Evolutionary conservation across 2,329 filamentous ascomycete genomes (phyloP).

Genomic region (Colletotrichum brevisporum): DNA sequence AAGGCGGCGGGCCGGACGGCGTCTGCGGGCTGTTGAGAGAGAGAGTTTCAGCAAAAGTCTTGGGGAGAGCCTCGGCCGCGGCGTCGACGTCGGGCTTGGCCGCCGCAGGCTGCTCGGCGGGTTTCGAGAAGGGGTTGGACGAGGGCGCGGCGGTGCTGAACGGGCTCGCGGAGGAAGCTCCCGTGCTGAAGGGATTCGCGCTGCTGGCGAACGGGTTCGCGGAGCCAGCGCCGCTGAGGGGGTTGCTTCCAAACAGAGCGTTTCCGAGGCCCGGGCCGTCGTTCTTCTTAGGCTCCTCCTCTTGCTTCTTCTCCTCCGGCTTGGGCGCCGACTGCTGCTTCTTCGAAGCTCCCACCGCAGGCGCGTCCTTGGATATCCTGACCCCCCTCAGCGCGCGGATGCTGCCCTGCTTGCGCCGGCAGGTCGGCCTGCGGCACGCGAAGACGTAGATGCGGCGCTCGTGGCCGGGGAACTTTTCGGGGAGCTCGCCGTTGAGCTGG

Average conservation of each 20-base stretch:
- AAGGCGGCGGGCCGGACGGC: slow-evolving; percentile 51
- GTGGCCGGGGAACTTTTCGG: slow-evolving; percentile 87
- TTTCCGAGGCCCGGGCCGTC: slow-evolving; percentile 70
- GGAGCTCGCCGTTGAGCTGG: slow-evolving; percentile 92
- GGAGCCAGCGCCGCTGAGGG: slow-evolving; percentile 50
- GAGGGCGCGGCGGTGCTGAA: slow-evolving; percentile 54
- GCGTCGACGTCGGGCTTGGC: slow-evolving; percentile 40
- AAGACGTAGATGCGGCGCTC: slow-evolving; percentile 92
- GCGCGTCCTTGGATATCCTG: slow-evolving; percentile 64
- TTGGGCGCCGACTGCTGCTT: slow-evolving; percentile 49
- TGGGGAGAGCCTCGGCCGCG: slow-evolving; percentile 58
- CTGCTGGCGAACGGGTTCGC: slow-evolving; percentile 74
- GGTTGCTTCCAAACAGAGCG: slow-evolving; percentile 77
- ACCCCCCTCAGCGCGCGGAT: slow-evolving; percentile 82
- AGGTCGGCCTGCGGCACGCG: slow-evolving; percentile 82
- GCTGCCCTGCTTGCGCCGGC: slow-evolving; percentile 86
- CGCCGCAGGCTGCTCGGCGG: slow-evolving; percentile 47
- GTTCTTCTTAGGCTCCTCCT: slow-evolving; percentile 49
- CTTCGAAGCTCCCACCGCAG: slow-evolving; percentile 42
- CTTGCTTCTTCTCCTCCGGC: slow-evolving; percentile 51
- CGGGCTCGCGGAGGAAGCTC: slow-evolving; percentile 54
- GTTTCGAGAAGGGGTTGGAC: slow-evolving; percentile 48
- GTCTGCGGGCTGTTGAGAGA: slow-evolving; percentile 73
- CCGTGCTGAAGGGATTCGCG: slow-evolving; percentile 44
- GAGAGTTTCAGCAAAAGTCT: slow-evolving; percentile 81